These are phyloP conservation scores for Neurospora sp. DNA, from an alignment of 495 filamentous ascomycete genomes.

Conservation along the genomic window DNA sequence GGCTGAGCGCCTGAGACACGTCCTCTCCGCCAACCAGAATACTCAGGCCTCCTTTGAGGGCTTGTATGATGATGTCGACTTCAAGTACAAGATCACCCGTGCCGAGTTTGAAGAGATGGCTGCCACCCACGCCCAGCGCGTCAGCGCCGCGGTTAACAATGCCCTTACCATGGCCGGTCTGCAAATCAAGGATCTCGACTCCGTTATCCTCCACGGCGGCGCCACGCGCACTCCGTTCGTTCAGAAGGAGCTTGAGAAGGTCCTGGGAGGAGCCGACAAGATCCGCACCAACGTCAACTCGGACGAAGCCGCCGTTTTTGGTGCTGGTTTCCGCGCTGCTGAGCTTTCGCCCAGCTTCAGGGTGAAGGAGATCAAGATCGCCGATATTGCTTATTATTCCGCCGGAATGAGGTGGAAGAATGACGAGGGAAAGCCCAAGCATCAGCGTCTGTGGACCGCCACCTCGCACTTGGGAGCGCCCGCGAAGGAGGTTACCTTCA, in stretches of 20 bases:
- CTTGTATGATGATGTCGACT: conserved; percentile 83
- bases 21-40: conserved; percentile 87
- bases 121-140: conserved; percentile 54
- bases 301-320: conserved; percentile 94
- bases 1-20: conserved; percentile 75
- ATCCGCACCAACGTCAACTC: conserved; percentile 90
- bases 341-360: conserved; percentile 86
- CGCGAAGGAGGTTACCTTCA: conserved; percentile 75
- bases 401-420: conserved; percentile 65
- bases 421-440: conserved; percentile 50
- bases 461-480: conserved; percentile 65
- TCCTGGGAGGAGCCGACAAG: conserved; percentile 62
- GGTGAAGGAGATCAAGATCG: conserved; percentile 87
- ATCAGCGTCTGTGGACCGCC: conserved; percentile 65
- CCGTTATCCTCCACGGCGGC: conserved; percentile 88
- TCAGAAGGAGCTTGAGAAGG: conserved; percentile 74
- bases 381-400: conserved; percentile 62
- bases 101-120: conserved; percentile 74
- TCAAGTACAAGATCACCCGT: conserved; percentile 82
- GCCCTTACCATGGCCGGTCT: conserved; percentile 67
- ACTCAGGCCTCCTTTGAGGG: conserved; percentile 74
- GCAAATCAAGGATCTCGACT: conserved; percentile 68
- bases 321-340: conserved; percentile 90
- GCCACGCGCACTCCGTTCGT: conserved; percentile 89
- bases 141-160: conserved; percentile 58